Evolutionary conservation across 306 rosid genomes (phyloP), one percentile per base, ranked within the genome.

Genomic region (Vachellia pachyceras): DNA sequence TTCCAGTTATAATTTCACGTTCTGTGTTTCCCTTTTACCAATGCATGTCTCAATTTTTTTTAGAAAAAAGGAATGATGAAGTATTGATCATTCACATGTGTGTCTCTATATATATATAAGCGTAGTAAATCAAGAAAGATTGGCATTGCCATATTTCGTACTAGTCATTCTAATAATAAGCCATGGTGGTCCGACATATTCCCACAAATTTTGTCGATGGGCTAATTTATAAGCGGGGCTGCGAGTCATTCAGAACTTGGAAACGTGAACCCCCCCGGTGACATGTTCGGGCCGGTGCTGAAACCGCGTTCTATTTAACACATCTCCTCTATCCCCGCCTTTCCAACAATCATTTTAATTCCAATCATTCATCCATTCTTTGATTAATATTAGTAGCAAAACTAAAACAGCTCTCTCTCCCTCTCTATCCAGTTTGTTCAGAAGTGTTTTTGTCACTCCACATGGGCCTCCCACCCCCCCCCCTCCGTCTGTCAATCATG

Each of bases 281-380:
- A 65, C 9, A 23, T 63, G 46, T 37, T 49, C 50, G 82, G 88
- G 90, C 75, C 90, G 92, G 94, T 92, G 90, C 79, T 71, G 58
- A 54, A 80, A 87, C 82, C 79, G 85, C 83, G 87, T 89, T 49
- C 5, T 71, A 80, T 78, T n/a, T 83, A 79, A 81, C 82, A 77
- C 60, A 80, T 11, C 52, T 69, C 50, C 0, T 18, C 10, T 0
- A 9, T 3, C 0, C 35, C 50, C 33, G n/a, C 50, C 6, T 11
- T 29, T 1, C 37, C 73, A 42, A 69, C 11, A 5, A 22, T 44
- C 47, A 69, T 68, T 68, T 40, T 9, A 68, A 42, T 68, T 40
- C 25, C 23, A 68, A 40, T 39, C 8, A 12, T 69, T n/a, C n/a
- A n/a, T n/a, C 10, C 33, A 20, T 71, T 70, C 25, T 14, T 42